Evolutionary conservation across 179 eudicot genomes (phyloP), one percentile per base, ranked within the genome.

Genomic region (Silene vulgaris): DNA sequence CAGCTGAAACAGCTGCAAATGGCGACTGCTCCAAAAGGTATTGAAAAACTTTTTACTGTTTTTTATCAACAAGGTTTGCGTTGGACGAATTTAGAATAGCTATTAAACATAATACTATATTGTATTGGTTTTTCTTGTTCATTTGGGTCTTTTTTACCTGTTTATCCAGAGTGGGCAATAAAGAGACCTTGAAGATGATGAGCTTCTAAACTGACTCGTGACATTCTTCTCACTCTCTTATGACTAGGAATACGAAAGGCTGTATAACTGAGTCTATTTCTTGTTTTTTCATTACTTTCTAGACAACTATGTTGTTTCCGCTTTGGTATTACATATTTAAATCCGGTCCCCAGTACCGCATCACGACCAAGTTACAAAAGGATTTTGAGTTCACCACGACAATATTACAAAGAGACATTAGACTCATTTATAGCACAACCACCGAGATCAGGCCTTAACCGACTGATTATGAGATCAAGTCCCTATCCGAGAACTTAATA

Each of bases 1-100:
- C 89, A 62, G 72, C 88, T n/a, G 92, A 87, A 78, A 82, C 88
- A 72, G 81, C 89, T 80, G 87, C 89, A 21, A 91, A 93, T 74
- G 98, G 94, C 59, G 86, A 76, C 80, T 83, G 79, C 78, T 89
- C 99, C 8, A 93, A 96, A 82, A 96, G 99, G 99, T 93, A 84
- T 74, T 54, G 12, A 64, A n/a, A 62, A 23, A 48, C 23, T 48
- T 40, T 8, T 14, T 71, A 2, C 1, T 16, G 21, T 26, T 32
- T 54, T n/a, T 32, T 66, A 14, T 2, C 13, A 30, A 54, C n/a
- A 68, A 19, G 26, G 19, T 14, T 14, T 19, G 60, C 26, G 35
- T 48, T 29, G 23, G 52, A 2, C 14, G 30, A 21, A 45, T 20
- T 20, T 45, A 5, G 59, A 68, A 45, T 69, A 8, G 16, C 12